A percentile compares a stretch with the other conserved stretches of the same genome.
phyloP scores from a whole-genome alignment of 2,329 filamentous ascomycete species.

The Cercospora berteroae region DNA sequence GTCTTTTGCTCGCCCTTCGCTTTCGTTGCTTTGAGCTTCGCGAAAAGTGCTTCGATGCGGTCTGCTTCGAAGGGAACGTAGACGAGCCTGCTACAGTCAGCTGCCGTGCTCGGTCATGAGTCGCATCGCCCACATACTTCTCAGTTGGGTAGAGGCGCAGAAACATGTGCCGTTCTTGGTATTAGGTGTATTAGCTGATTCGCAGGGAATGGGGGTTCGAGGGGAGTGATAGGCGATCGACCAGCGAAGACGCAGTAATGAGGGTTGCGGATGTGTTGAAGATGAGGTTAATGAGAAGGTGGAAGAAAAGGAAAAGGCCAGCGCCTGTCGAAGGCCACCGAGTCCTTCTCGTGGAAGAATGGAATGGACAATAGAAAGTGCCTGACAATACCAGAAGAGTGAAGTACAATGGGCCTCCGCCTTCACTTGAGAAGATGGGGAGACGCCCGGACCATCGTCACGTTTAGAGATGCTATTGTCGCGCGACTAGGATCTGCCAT shows the following conservation, averaged over 20 bases:
- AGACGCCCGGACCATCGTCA: slow-evolving; percentile 16
- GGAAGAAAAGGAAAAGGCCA: slow-evolving; percentile 24
- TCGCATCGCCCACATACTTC: slow-evolving; percentile 28
- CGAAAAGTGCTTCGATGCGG: slow-evolving; percentile 23
- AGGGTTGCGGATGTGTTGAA: slow-evolving; percentile 14
- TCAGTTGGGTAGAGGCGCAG: slow-evolving; percentile 38
- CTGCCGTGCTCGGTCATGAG: not conserved
- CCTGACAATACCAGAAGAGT: slow-evolving; percentile 34
- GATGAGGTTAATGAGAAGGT: slow-evolving; percentile 18
- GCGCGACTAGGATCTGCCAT: slow-evolving; percentile 22
- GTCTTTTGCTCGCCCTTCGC: slow-evolving; percentile 21
- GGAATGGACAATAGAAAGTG: slow-evolving; percentile 41
- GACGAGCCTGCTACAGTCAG: slow-evolving; percentile 31
- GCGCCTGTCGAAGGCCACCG: slow-evolving; percentile 33
- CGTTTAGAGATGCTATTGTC: slow-evolving; percentile 30
- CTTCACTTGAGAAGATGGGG: slow-evolving; percentile 22
- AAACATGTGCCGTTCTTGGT: slow-evolving; percentile 34
- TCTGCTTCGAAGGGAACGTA: slow-evolving; percentile 32
- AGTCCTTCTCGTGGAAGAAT: slow-evolving; percentile 36
- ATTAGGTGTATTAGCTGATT: slow-evolving; percentile 27
- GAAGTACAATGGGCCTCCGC: slow-evolving; percentile 23
- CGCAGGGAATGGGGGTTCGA: slow-evolving; percentile 23
- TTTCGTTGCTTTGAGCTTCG: slow-evolving; percentile 23
- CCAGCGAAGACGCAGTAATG: slow-evolving; percentile 23
- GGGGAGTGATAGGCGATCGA: slow-evolving; percentile 21